Conservation (phyloP, 306 rosid genomes). For the Begonia loranthoides region DNA sequence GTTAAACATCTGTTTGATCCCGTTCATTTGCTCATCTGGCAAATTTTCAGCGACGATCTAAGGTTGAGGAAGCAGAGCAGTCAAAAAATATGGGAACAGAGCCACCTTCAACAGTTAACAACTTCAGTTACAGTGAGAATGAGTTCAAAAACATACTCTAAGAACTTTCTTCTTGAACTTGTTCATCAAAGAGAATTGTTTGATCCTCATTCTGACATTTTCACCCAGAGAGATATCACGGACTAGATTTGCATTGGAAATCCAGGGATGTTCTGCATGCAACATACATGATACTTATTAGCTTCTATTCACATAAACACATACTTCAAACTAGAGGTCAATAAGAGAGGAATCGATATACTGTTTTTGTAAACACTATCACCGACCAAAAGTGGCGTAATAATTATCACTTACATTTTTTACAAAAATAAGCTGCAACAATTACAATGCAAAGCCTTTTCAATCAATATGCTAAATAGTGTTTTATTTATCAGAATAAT, state of each 20-base stretch:
- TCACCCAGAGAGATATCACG: slow-evolving; percentile 54
- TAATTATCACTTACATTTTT: too few species aligned
- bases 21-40: slow-evolving; percentile 60
- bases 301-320: too few species aligned
- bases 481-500: too few species aligned
- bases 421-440: too few species aligned
- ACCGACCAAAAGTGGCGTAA: too few species aligned
- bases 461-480: too few species aligned
- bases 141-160: slow-evolving; percentile 38
- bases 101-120: neutral
- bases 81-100: neutral
- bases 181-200: slow-evolving; percentile 83
- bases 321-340: too few species aligned
- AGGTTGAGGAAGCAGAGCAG: slow-evolving; percentile 1
- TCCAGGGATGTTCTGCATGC: slow-evolving; percentile 66
- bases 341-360: too few species aligned
- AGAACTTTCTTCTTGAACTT: slow-evolving; percentile 90
- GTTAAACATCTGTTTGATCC: slow-evolving; percentile 46
- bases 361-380: too few species aligned
- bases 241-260: slow-evolving; percentile 44
- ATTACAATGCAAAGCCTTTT: too few species aligned
- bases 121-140: neutral
- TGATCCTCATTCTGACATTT: slow-evolving; percentile 73
- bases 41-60: slow-evolving; percentile 87
- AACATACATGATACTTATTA: too few species aligned